A percentile compares a stretch with the other conserved stretches of the same genome.
Conservation (phyloP, 192 early-diverging fungal genomes). For the Coemansia sp. region DNA sequence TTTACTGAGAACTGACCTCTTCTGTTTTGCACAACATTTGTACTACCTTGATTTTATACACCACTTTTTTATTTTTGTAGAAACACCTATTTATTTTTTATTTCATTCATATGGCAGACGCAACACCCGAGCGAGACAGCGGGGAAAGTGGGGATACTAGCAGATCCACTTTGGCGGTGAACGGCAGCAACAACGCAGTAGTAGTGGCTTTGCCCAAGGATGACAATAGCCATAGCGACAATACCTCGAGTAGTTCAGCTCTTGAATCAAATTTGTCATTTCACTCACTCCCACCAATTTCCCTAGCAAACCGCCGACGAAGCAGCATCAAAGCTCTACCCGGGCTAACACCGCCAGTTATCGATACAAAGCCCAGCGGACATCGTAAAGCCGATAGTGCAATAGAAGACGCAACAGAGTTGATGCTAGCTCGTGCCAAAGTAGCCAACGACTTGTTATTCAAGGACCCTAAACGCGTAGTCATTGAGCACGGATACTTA, state of each 20-base stretch:
- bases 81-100: background rate
- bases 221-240: background rate
- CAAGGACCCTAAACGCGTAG: constrained; percentile 49
- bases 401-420: background rate
- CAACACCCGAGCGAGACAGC: constrained; percentile 2
- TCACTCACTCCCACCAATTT: background rate
- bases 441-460: constrained; percentile 48
- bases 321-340: background rate
- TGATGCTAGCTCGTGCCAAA: constrained; percentile 45
- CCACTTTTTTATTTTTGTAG: background rate
- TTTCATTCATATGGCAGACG: background rate
- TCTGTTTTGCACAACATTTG: background rate
- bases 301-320: background rate
- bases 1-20: background rate
- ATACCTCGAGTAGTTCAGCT: background rate
- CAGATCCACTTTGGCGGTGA: constrained; percentile 6
- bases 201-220: constrained; percentile 1
- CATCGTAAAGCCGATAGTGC: background rate
- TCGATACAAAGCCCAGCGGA: background rate
- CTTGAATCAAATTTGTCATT: background rate
- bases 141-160: constrained; percentile 1
- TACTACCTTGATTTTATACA: constrained; percentile 1
- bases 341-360: background rate
- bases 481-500: constrained; percentile 37
- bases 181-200: background rate